Evolutionary conservation across 257 asterid genomes (phyloP).

Genomic region (Solanum phureja): DNA sequence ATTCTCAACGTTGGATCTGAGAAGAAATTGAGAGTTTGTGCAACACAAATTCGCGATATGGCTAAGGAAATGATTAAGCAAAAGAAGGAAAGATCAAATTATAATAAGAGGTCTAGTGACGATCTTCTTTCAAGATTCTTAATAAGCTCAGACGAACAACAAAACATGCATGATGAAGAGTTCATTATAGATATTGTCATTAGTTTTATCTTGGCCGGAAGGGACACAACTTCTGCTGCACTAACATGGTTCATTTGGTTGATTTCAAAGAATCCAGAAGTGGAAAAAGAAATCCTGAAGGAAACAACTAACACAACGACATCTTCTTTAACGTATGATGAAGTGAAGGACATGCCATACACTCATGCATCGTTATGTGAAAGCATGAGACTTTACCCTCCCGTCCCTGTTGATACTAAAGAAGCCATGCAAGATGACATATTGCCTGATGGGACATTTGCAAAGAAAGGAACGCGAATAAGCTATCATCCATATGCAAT

Average conservation of each 20-base stretch:
- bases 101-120: neutral
- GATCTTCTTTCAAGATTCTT: slow-evolving; percentile 8
- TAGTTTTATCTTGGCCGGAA: neutral
- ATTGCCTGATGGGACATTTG: slow-evolving; percentile 6
- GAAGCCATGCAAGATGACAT: neutral
- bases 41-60: slow-evolving; percentile 1
- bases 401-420: neutral
- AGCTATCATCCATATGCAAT: slow-evolving; percentile 8
- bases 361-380: slow-evolving; percentile 8
- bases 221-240: slow-evolving; percentile 12
- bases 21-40: neutral
- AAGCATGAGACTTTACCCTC: slow-evolving; percentile 12
- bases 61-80: neutral
- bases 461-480: neutral
- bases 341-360: neutral
- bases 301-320: neutral
- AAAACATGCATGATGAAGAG: neutral
- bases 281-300: neutral
- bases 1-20: slow-evolving; percentile 5
- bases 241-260: slow-evolving; percentile 12
- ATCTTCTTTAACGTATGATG: neutral
- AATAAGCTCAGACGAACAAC: neutral
- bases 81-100: neutral
- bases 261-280: neutral
- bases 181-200: slow-evolving; percentile 3